Conservation (phyloP, 202 grass and related monocot species). For the Alloteropsis angusta region DNA sequence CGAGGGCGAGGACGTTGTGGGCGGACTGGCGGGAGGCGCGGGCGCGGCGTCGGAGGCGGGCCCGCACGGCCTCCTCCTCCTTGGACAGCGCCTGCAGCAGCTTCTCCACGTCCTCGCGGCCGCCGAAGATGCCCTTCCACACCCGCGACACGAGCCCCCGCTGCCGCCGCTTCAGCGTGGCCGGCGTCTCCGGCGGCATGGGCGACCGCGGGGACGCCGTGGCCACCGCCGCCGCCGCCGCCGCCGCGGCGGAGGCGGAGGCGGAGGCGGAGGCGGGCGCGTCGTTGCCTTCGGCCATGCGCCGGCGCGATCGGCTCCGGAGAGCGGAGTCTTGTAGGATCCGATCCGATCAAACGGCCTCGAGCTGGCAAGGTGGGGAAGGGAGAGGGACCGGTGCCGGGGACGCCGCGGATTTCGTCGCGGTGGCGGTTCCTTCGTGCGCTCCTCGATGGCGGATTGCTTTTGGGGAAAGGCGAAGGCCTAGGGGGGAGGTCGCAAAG, state of each 20-base stretch:
- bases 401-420: too few species aligned
- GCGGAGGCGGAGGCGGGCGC: neutral
- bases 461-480: neutral
- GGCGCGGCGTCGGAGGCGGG: constrained; percentile 56
- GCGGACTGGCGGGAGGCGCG: constrained; percentile 53
- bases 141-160: constrained; percentile 53
- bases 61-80: constrained; percentile 64
- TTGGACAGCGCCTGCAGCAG: constrained; percentile 69
- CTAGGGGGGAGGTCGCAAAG: neutral
- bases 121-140: constrained; percentile 64
- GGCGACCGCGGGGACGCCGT: constrained; percentile 24
- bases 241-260: neutral
- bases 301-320: neutral
- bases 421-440: neutral
- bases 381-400: neutral
- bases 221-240: neutral
- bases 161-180: constrained; percentile 44
- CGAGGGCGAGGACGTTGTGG: constrained; percentile 58
- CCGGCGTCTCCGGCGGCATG: constrained; percentile 19
- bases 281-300: constrained; percentile 40
- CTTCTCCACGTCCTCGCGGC: constrained; percentile 73
- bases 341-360: neutral
- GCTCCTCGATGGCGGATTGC: neutral
- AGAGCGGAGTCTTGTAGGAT: neutral
- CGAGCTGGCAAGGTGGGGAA: too few species aligned